phyloP scores from a whole-genome alignment of 1,284 basidiomycete genomes.

The Ustilago tritici region DNA sequence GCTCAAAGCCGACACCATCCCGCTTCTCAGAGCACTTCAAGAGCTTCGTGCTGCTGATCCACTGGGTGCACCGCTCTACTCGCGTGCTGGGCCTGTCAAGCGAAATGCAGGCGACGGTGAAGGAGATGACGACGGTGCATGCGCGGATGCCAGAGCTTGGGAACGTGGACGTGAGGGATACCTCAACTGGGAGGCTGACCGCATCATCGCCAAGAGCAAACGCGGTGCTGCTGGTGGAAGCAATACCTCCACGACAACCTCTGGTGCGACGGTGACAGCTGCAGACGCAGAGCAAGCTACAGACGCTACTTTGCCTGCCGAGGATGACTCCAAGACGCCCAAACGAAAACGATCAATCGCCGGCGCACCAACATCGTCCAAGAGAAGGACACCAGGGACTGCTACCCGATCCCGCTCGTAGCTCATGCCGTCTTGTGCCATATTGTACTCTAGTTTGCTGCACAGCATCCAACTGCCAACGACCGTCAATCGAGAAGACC shows the following conservation, averaged over 20 bases:
- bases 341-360: constrained; percentile 28
- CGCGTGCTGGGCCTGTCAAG: constrained; percentile 4
- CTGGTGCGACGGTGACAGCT: not conserved
- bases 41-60: constrained; percentile 52
- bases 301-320: constrained; percentile 6
- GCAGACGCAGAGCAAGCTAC: constrained; percentile 7
- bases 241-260: not conserved
- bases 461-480: not conserved
- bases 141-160: constrained; percentile 46
- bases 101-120: constrained; percentile 9
- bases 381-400: constrained; percentile 34
- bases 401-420: constrained; percentile 17
- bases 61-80: constrained; percentile 48
- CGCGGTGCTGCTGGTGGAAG: constrained; percentile 6
- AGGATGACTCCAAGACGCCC: constrained; percentile 35
- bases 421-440: not conserved
- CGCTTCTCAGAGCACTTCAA: constrained; percentile 45
- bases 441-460: not conserved
- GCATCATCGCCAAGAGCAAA: constrained; percentile 56
- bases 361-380: constrained; percentile 28
- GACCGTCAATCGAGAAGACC: too few species aligned
- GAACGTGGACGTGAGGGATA: constrained; percentile 59
- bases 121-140: constrained; percentile 19
- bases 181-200: constrained; percentile 62
- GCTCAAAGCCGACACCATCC: constrained; percentile 45